Evolutionary conservation across 345 rosid species (phyloP).

Genomic region (Hibiscus tridactylites): DNA sequence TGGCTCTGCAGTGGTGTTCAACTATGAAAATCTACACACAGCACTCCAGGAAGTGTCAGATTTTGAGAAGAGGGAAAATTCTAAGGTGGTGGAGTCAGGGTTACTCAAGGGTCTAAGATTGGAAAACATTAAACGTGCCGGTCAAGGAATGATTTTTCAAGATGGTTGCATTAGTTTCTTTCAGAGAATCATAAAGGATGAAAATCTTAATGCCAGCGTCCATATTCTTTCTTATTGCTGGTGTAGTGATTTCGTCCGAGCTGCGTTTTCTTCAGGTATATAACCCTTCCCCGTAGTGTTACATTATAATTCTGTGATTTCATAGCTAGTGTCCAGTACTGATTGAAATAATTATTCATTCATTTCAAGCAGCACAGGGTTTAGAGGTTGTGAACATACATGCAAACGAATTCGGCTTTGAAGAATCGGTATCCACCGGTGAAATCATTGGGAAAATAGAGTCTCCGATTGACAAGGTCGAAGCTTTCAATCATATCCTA

Average conservation of each 20-base stretch:
- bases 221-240: slow-evolving; percentile 90
- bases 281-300: neutral
- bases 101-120: slow-evolving; percentile 75
- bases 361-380: slow-evolving; percentile 52
- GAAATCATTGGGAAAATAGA: slow-evolving; percentile 58
- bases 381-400: slow-evolving; percentile 51
- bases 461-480: slow-evolving; percentile 68
- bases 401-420: slow-evolving; percentile 69
- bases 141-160: slow-evolving; percentile 73
- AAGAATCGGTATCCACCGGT: slow-evolving; percentile 69
- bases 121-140: slow-evolving; percentile 87
- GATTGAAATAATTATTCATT: neutral
- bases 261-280: slow-evolving; percentile 70
- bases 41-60: slow-evolving; percentile 67
- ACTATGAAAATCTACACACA: slow-evolving; percentile 53
- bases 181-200: slow-evolving; percentile 48
- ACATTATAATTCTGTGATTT: neutral
- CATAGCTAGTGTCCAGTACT: neutral
- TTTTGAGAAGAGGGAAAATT: slow-evolving; percentile 77
- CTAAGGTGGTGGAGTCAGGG: slow-evolving; percentile 74
- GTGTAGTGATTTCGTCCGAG: slow-evolving; percentile 86
- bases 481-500: slow-evolving; percentile 46
- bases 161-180: slow-evolving; percentile 79
- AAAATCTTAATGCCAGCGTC: slow-evolving; percentile 43
- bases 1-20: slow-evolving; percentile 49